Percentiles rank a stretch among this genome's conserved stretches.
These are phyloP conservation scores for Coniella lustricola DNA, from an alignment of 2,329 filamentous ascomycete species.

Conservation along the genomic window DNA sequence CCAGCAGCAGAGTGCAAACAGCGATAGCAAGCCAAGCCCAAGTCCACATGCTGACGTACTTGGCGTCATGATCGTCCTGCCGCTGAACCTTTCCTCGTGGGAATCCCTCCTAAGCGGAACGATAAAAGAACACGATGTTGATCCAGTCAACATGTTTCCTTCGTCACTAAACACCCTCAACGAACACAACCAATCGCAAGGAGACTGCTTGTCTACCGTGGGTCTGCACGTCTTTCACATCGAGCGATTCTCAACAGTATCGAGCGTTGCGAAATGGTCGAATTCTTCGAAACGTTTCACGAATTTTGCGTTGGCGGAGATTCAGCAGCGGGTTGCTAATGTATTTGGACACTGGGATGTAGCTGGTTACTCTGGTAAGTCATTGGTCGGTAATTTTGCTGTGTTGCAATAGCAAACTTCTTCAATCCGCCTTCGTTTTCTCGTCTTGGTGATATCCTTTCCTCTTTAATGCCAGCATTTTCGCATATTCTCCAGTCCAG, in stretches of 20 bases:
- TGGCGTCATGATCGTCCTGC: conserved; percentile 10
- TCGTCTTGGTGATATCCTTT: no score
- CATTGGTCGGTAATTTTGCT: no score
- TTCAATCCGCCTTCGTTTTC: no score
- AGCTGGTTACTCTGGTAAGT: conserved; percentile 11
- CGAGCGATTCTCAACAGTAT: conserved; percentile 3
- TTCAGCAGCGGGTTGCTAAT: neutral
- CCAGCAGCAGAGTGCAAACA: neutral
- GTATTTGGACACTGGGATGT: conserved; percentile 1
- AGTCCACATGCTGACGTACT: neutral
- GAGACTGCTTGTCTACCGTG: neutral
- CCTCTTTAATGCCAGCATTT: no score
- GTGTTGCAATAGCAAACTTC: neutral
- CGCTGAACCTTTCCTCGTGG: conserved; percentile 5
- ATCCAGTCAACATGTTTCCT: conserved; percentile 8
- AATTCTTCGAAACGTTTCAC: neutral
- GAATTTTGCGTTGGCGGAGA: conserved; percentile 2
- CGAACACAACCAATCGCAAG: neutral
- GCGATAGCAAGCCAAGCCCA: neutral
- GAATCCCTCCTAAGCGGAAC: neutral
- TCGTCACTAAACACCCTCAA: neutral
- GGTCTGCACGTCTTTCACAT: conserved; percentile 13
- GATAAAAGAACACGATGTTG: conserved; percentile 10
- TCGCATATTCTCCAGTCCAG: no score
- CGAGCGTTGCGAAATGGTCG: neutral